phyloP scores from a whole-genome alignment of 139 green algal genomes.

The Chlamydomonas incerta region DNA sequence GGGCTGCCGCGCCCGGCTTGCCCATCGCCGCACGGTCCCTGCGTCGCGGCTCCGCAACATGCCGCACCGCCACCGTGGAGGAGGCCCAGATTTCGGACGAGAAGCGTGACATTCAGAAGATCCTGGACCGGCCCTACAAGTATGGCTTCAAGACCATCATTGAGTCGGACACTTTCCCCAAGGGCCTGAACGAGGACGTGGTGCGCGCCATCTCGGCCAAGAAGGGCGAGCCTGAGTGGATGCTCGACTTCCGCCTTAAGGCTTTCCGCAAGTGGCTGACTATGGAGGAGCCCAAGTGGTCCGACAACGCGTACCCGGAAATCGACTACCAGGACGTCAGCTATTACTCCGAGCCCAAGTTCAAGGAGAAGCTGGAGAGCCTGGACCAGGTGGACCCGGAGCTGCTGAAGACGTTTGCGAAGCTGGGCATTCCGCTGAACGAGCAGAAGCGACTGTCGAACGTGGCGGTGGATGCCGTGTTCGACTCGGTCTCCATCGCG shows the following conservation, averaged over 20 bases:
- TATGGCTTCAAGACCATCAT: slow-evolving; percentile 96
- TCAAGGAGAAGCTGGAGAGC: slow-evolving; percentile 86
- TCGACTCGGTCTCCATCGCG: slow-evolving; percentile 98
- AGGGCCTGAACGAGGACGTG: slow-evolving; percentile 93
- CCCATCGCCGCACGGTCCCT: neutral
- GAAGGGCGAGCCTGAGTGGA: slow-evolving; percentile 99
- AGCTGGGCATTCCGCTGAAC: slow-evolving; percentile 96
- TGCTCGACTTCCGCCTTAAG: slow-evolving; percentile 97
- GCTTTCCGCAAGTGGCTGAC: slow-evolving; percentile 97
- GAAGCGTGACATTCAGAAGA: slow-evolving; percentile 76
- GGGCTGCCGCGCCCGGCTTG: neutral
- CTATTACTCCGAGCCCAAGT: slow-evolving; percentile 98
- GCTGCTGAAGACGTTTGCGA: slow-evolving; percentile 96
- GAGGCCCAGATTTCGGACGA: slow-evolving; percentile 25
- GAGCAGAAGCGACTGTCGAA: slow-evolving; percentile 99
- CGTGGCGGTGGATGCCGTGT: slow-evolving; percentile 98
- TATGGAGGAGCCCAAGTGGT: slow-evolving; percentile 95
- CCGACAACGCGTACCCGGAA: slow-evolving; percentile 87
- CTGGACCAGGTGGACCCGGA: slow-evolving; percentile 98
- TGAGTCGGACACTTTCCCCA: slow-evolving; percentile 79
- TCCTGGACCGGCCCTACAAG: slow-evolving; percentile 92
- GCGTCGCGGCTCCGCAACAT: neutral
- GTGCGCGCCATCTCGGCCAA: slow-evolving; percentile 96
- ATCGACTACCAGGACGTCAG: slow-evolving; percentile 88
- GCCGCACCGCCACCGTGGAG: slow-evolving; percentile 14